Base-by-base conservation (phyloP, 805 yeast genomes). In the Yarrowia sp. region DNA sequence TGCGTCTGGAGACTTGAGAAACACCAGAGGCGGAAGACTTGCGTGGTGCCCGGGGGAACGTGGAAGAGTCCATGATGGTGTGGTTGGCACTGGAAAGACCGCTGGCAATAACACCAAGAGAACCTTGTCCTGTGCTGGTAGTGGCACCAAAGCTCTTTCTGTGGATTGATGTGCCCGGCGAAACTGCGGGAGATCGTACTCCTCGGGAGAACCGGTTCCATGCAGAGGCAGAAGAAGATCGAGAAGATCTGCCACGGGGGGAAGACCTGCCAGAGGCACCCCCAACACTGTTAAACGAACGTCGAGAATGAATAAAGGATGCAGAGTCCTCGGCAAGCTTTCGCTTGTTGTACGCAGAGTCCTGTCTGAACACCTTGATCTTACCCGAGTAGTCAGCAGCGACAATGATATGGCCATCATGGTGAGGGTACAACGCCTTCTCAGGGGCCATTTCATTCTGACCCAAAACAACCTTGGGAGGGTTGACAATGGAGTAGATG, bases 321-420 rank as follows among this genome's bases (percentile, higher is more conserved):
- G 65, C 64, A 28, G 63, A 58, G 8, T 68, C 70, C 22, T 51
- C 62, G 16, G 62, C 52, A 4, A 64, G 67, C 65, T 67, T 68
- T 16, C 76, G 70, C 30, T 65, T 64, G 12, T 79, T 65, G 61
- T 83, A 79, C 0, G 95, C 88, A 63, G 87, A 80, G 73, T 92
- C 98, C 65, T 90, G 87, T 71, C 98, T 80, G 73, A 89, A 89
- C 0, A 92, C 88, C 49, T 95, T 76, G 32, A 92, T 88, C 1
- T 81, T 69, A 0, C 97, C 97, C 22, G 78, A 75, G 65, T 83
- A 83, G 74, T 92, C 98, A 0, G 93, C 85, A 0, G 95, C 86
- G 2, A 92, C 86, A 16, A 91, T 83, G 48, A 91, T 86, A 35
- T 71, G 71, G 2, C 77, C 78, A 32, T 72, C 67, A 11, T 63